Conservation (phyloP, 2,329 filamentous ascomycete genomes). For the Eutypa lata region DNA sequence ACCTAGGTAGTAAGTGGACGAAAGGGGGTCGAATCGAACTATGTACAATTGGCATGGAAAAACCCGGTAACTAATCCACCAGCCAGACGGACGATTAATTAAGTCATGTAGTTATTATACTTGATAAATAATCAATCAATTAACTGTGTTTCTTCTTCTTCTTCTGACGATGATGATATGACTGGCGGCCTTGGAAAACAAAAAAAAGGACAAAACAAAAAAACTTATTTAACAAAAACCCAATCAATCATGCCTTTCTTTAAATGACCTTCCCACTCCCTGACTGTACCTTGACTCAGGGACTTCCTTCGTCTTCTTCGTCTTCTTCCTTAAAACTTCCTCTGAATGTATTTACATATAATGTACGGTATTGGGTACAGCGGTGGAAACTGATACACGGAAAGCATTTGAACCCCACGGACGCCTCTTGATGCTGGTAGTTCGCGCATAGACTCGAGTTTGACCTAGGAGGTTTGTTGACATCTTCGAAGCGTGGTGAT, state of each 20-base stretch:
- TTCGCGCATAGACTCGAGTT: conserved; percentile 4
- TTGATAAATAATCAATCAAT: too few relatives aligned
- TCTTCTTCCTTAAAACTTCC: neutral
- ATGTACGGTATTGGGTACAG: neutral
- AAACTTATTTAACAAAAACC: too few relatives aligned
- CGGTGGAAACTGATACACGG: neutral
- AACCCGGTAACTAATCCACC: too few relatives aligned
- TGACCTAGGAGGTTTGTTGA: neutral
- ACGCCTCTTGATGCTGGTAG: neutral
- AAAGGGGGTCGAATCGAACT: too few relatives aligned
- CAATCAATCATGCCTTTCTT: conserved; percentile 7
- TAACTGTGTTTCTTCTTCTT: too few relatives aligned
- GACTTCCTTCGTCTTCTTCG: neutral
- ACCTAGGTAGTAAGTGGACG: too few relatives aligned
- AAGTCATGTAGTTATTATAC: too few relatives aligned
- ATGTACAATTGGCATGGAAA: too few relatives aligned
- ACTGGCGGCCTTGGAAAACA: too few relatives aligned
- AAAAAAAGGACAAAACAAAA: too few relatives aligned
- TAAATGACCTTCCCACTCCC: neutral
- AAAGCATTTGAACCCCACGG: neutral
- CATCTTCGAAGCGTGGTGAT: neutral
- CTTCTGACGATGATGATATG: too few relatives aligned
- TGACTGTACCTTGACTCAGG: neutral
- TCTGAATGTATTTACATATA: neutral
- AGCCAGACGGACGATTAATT: too few relatives aligned